Evolutionary conservation across 2,329 filamentous ascomycete species (phyloP).

Genomic region (Hypoxylon sp.): DNA sequence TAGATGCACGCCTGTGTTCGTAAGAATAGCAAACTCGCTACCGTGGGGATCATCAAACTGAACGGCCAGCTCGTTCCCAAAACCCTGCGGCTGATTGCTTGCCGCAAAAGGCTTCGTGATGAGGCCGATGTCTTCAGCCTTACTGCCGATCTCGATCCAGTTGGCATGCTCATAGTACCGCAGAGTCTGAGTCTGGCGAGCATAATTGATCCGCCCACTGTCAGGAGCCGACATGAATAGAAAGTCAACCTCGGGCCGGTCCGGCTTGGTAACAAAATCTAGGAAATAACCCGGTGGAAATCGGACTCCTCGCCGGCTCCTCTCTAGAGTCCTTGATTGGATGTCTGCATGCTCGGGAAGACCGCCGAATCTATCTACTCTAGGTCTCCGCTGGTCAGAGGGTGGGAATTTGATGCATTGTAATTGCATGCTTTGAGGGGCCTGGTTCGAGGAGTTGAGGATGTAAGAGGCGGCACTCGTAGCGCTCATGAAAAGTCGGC

Average conservation of each 20-base stretch:
- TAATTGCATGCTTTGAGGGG: conserved; percentile 97
- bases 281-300: conserved; percentile 94
- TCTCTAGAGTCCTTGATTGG: conserved; percentile 64
- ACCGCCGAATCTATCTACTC: conserved; percentile 50
- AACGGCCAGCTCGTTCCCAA: conserved; percentile 95
- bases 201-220: conserved; percentile 82
- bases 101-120: conserved; percentile 81
- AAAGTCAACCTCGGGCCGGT: conserved; percentile 71
- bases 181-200: conserved; percentile 66
- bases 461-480: conserved; percentile 81
- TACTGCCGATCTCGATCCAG: conserved; percentile 81
- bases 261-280: conserved; percentile 79
- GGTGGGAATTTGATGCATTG: conserved; percentile 97
- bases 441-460: conserved; percentile 71
- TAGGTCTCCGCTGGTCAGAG: conserved; percentile 55
- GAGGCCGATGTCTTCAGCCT: conserved; percentile 83
- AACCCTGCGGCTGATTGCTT: conserved; percentile 77
- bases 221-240: conserved; percentile 92
- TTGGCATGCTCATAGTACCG: conserved; percentile 83
- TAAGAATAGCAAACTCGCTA: conserved; percentile 90
- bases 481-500: conserved; percentile 91
- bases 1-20: conserved; percentile 90
- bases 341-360: conserved; percentile 61
- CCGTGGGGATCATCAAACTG: conserved; percentile 85
- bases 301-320: conserved; percentile 67